Evolutionary conservation across 805 yeast genomes (phyloP), one percentile per base, ranked within the genome.

Genomic region (Kregervanrija fluxuum): DNA sequence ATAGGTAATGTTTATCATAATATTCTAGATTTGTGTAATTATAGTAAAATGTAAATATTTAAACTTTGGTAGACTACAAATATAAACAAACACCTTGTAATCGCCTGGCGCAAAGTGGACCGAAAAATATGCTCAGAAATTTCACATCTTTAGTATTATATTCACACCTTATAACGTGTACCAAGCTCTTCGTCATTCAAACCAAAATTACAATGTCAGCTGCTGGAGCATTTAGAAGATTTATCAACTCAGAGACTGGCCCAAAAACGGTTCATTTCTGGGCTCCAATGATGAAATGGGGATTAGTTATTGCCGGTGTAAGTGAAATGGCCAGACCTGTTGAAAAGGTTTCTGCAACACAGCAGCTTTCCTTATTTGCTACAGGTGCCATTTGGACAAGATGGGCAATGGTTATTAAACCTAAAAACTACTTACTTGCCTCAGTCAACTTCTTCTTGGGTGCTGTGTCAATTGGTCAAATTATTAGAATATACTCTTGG

Each of bases 371-470:
- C 1, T 73, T 91, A 46, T 74, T 85, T 55, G 89, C 90, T 39
- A 91, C 99, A 1, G 99, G 97, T 44, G 79, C 79, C 43, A 88
- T 91, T 56, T 91, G 99, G 99, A 91, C 99, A 33, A 80, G 99
- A 65, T 91, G 98, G 98, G 89, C 96, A 12, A 77, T 90, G 67
- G 93, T 90, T 51, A 91, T 91, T 60, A 79, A 71, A 52, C 99
- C 99, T 36, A 82, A 84, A 68, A 91, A 91, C 67, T 73, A 75
- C 54, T 69, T 93, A 49, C 73, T 93, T 53, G 99, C 98, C 4
- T 79, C 91, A 30, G 99, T 91, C 45, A 91, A 91, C 68, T 88
- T 89, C 73, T 91, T 93, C 75, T 70, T 91, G 44, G 96, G 95
- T 22, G 69, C 82, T 31, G 95, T 95, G 40, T 96, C 98, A 2